Percentiles rank a stretch among this genome's conserved stretches.
Conservation (phyloP, 2,329 filamentous ascomycete genomes). For the Calonectria ilicicola region DNA sequence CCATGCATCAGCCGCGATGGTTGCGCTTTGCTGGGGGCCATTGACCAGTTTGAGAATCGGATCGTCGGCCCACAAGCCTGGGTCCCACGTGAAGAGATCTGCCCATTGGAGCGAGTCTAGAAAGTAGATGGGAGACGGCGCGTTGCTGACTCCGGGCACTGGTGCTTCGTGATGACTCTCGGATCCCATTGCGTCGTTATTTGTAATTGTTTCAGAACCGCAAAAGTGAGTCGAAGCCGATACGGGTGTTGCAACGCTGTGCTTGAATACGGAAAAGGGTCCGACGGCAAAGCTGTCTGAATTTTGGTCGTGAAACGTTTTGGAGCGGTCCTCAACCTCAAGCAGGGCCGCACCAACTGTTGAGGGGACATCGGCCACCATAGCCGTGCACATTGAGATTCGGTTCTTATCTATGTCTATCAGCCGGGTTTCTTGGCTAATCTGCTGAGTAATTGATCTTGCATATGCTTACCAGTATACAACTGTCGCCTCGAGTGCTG, state of each 20-base stretch:
- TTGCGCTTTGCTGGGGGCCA: neutral
- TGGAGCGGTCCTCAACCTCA: constrained; percentile 35
- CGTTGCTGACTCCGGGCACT: neutral
- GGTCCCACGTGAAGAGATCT: constrained; percentile 38
- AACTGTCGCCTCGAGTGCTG: constrained; percentile 35
- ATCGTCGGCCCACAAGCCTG: constrained; percentile 21
- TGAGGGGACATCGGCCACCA: constrained; percentile 21
- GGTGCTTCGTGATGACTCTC: constrained; percentile 16
- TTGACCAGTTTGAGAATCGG: neutral
- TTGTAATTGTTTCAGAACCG: constrained; percentile 15
- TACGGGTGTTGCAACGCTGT: neutral
- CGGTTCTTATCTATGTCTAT: neutral
- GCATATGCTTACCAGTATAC: constrained; percentile 26
- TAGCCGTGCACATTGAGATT: constrained; percentile 30
- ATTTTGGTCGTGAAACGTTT: constrained; percentile 6
- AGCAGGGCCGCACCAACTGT: constrained; percentile 33
- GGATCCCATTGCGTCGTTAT: neutral
- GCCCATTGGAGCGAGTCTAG: constrained; percentile 36
- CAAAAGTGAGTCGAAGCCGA: neutral
- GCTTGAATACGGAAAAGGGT: constrained; percentile 34
- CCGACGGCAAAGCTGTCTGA: constrained; percentile 19
- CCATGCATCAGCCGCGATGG: neutral
- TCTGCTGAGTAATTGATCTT: neutral
- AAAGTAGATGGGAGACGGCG: neutral
- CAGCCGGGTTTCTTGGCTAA: neutral